A percentile compares a stretch with the other conserved stretches of the same genome.
Conservation (phyloP, 164 flowering plant genomes). For the Litsea cubeba region DNA sequence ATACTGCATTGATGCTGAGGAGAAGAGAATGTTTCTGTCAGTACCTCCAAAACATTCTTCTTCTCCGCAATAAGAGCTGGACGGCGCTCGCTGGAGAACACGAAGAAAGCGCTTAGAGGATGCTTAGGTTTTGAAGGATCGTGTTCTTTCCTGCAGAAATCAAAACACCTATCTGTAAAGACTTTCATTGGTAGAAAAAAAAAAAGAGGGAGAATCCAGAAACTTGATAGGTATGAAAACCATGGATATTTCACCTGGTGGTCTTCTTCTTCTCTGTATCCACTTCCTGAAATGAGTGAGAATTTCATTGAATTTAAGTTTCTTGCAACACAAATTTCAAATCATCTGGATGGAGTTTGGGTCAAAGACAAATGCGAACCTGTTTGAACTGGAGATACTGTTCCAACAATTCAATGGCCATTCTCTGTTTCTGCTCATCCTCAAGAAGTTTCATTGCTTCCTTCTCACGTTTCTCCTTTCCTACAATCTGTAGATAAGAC, state of each 20-base stretch:
- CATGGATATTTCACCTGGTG: slow-evolving; percentile 40
- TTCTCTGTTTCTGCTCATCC: slow-evolving; percentile 88
- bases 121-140: slow-evolving; percentile 88
- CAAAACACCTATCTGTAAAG: neutral
- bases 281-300: slow-evolving; percentile 29
- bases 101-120: slow-evolving; percentile 69
- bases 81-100: slow-evolving; percentile 65
- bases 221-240: slow-evolving; percentile 14
- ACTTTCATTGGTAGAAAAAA: neutral
- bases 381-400: slow-evolving; percentile 80
- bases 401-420: slow-evolving; percentile 87
- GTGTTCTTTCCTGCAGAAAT: slow-evolving; percentile 55
- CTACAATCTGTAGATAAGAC: slow-evolving; percentile 62
- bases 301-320: neutral
- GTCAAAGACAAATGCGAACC: neutral
- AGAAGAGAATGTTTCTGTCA: neutral
- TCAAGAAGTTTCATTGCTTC: slow-evolving; percentile 88
- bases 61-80: slow-evolving; percentile 46
- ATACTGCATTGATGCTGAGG: neutral
- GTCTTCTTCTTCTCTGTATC: slow-evolving; percentile 41
- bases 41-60: slow-evolving; percentile 66
- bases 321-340: neutral
- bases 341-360: neutral
- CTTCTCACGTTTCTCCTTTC: slow-evolving; percentile 78
- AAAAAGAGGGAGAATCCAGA: neutral